Base-by-base conservation (phyloP, 75 land plant species). In the Cryptomeria japonica region DNA sequence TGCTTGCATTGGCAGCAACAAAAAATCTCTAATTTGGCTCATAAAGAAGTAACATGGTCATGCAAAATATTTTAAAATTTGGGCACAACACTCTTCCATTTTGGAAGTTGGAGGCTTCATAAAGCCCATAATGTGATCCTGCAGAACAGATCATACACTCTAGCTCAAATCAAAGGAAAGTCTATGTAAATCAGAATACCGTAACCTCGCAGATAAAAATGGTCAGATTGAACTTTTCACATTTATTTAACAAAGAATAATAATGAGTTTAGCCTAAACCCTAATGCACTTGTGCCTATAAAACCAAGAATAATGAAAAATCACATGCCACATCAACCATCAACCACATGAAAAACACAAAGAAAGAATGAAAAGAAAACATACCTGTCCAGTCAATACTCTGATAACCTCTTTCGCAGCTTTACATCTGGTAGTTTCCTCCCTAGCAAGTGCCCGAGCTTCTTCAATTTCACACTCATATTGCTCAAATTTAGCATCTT, bases 321-420 rank as follows among this genome's bases (percentile, higher is more conserved):
- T 14, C 0, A 44, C 42, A 42, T 44, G 1, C 39, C 13, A 28
- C 49, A 80, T 11, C 83, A 80, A 44, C 2, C 49, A 80, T 28
- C 46, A 42, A 42, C 13, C 32, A 44, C 83, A 80, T 10, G 83
- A 80, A 80, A 80, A 80, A n/a, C 39, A 19, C 46, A 42, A 25
- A 3, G 15, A 46, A 82, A n/a, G 1, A 37, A 12, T 19, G 37
- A 38, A n/a, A 38, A 72, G 16, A 68, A 41, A 86, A 32, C 84
- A 61, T 88, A 94, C 95, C 95, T 88, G 92, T 15, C 37, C 44
- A 14, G 92, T 88, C 32, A 93, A 83, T 19, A 88, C 90, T 83
- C 90, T 92, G 39, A 93, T 91, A 46, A 92, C 89, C n/a, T 91
- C 95, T 84, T 93, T 93, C 47, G 92, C 93, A 79, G 95, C 91